These are phyloP conservation scores for Yamadazyma sp. DNA, from an alignment of 1,139 yeast species.

Conservation along the genomic window DNA sequence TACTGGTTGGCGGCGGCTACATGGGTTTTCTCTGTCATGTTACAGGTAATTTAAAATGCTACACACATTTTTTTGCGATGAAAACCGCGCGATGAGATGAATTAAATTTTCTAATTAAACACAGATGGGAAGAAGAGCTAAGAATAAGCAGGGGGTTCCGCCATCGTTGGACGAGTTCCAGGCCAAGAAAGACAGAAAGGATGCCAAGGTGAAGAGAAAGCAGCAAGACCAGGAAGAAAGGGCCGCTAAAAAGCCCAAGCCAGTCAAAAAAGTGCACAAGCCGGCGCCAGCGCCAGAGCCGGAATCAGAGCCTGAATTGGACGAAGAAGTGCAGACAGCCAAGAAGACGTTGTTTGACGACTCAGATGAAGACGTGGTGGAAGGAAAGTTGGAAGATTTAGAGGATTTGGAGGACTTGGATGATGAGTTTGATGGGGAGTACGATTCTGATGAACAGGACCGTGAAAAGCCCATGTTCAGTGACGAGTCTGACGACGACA, in stretches of 20 bases:
- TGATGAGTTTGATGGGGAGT: constrained; percentile 49
- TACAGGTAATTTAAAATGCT: background rate
- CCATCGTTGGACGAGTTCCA: constrained; percentile 83
- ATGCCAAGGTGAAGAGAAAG: constrained; percentile 33
- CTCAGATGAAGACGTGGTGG: constrained; percentile 46
- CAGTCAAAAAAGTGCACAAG: constrained; percentile 23
- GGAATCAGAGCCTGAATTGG: constrained; percentile 16
- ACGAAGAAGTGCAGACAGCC: constrained; percentile 40
- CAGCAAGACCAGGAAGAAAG: constrained; percentile 18
- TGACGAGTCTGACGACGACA: constrained; percentile 71
- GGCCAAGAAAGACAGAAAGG: constrained; percentile 53
- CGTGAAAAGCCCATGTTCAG: constrained; percentile 80
- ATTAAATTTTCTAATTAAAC: constrained; percentile 8
- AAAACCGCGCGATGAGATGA: constrained; percentile 10
- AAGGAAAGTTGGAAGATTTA: constrained; percentile 51
- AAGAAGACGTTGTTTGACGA: constrained; percentile 80
- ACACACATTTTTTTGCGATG: background rate
- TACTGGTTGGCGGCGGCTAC: constrained; percentile 36
- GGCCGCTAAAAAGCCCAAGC: constrained; percentile 16
- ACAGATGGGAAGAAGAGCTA: constrained; percentile 86
- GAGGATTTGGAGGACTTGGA: constrained; percentile 31
- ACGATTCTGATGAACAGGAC: constrained; percentile 54
- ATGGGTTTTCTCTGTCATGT: constrained; percentile 1
- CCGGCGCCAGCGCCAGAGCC: constrained; percentile 5
- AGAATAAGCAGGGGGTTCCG: constrained; percentile 88